A percentile compares a stretch with the other conserved stretches of the same genome.
Conservation (phyloP, 2,329 filamentous ascomycete species). For the Cordyceps militaris region DNA sequence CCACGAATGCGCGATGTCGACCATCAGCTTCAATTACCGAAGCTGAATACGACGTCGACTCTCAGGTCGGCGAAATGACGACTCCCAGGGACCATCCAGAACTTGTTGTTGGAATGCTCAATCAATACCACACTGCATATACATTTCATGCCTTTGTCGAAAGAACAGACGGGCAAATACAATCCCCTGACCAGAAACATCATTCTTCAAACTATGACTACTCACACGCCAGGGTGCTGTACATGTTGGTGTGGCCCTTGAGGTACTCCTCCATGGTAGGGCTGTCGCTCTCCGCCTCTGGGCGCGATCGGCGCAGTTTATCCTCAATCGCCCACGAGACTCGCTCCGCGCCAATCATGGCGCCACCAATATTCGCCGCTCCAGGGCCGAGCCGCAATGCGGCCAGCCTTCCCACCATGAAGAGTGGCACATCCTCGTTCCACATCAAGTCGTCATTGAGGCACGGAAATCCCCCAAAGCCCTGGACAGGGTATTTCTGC, state of each 20-base stretch:
- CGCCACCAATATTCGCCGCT: slow-evolving; percentile 67
- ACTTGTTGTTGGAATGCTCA: too few relatives aligned
- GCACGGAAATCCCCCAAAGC: slow-evolving; percentile 61
- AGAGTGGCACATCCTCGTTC: slow-evolving; percentile 64
- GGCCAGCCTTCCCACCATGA: slow-evolving; percentile 62
- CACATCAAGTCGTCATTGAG: slow-evolving; percentile 72
- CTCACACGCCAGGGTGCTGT: slow-evolving; percentile 7
- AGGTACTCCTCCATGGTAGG: slow-evolving; percentile 7
- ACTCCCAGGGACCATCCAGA: background rate
- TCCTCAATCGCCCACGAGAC: slow-evolving; percentile 65
- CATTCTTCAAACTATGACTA: background rate
- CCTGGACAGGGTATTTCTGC: slow-evolving; percentile 52
- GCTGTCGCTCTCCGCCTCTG: slow-evolving; percentile 10
- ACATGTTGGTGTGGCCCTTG: slow-evolving; percentile 13
- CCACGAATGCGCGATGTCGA: too few relatives aligned
- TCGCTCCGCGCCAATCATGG: slow-evolving; percentile 64
- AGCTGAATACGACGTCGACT: too few relatives aligned
- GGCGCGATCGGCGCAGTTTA: slow-evolving; percentile 24
- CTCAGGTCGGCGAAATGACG: background rate
- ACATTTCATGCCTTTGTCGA: too few relatives aligned
- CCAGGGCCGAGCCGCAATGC: slow-evolving; percentile 63
- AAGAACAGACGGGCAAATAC: background rate
- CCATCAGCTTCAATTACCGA: too few relatives aligned
- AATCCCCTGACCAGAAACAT: background rate
- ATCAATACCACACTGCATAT: too few relatives aligned